Evolutionary conservation across 2,329 filamentous ascomycete species (phyloP).

Genomic region (Colletotrichum higginsianum): DNA sequence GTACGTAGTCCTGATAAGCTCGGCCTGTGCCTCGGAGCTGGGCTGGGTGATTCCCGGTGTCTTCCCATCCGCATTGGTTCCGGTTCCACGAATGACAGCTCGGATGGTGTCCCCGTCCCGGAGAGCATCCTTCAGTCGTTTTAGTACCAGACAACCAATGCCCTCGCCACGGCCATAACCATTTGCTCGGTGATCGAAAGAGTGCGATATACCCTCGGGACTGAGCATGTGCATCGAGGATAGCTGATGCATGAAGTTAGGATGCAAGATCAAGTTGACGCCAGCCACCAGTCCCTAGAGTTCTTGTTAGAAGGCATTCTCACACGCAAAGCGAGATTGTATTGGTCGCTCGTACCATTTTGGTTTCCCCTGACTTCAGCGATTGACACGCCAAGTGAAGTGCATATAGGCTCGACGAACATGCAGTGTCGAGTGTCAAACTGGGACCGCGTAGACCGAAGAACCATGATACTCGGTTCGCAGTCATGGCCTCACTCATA

Average conservation of each 20-base stretch:
- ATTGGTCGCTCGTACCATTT: slow-evolving; percentile 12
- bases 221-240: slow-evolving; percentile 41
- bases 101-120: slow-evolving; percentile 56
- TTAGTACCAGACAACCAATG: slow-evolving; percentile 56
- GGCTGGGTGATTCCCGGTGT: slow-evolving; percentile 57
- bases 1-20: slow-evolving; percentile 41
- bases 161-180: slow-evolving; percentile 63
- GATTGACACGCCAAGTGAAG: slow-evolving; percentile 52
- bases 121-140: slow-evolving; percentile 57
- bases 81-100: slow-evolving; percentile 50
- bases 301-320: no score
- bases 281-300: slow-evolving; percentile 36
- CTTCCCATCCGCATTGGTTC: slow-evolving; percentile 53
- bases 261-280: slow-evolving; percentile 35
- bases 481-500: slow-evolving; percentile 36
- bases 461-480: slow-evolving; percentile 43
- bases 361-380: slow-evolving; percentile 49
- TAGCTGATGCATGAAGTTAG: slow-evolving; percentile 42
- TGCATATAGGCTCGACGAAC: slow-evolving; percentile 51
- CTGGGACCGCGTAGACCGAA: slow-evolving; percentile 51
- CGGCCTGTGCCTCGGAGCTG: slow-evolving; percentile 52
- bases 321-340: no score
- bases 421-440: slow-evolving; percentile 54
- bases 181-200: slow-evolving; percentile 55
- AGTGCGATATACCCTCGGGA: slow-evolving; percentile 41